Base-by-base conservation (phyloP, 169 alveolate species). In the Cryptosporidium bovis region DNA sequence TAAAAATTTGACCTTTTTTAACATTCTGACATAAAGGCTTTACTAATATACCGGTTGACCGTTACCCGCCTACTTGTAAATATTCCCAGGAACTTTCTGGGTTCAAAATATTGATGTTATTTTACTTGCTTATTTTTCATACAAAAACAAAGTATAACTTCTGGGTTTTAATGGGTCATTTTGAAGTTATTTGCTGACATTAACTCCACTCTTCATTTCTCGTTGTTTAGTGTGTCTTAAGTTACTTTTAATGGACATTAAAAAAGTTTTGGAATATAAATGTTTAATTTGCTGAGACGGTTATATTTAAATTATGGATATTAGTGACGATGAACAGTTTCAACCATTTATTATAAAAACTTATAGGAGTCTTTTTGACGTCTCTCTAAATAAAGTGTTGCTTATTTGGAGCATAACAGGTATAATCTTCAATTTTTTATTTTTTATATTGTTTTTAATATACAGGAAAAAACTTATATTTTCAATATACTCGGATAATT, bases 351-450 rank as follows among this genome's bases (percentile, higher is more conserved):
- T 77, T 7, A 20, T 56, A 7, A 58, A 64, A 15, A 77, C 87
- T 5, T 60, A 77, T 15, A 77, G 48, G 5, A 62, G 77, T 40
- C 56, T 46, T 31, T 40, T 34, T 46, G 58, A 62, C 18, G 8
- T 77, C 34, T 77, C 87, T 20, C 64, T 77, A 20, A 71, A 71
- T 34, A 60, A 31, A 36, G 24, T 62, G 10, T 50, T 77, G 10
- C 60, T 40, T 12, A 77, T 77, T 13, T 77, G 87, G 87, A 60
- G 77, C 40, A 77, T 62, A 58, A 27, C 64, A 24, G 24, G 77
- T 16, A 60, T 77, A 0, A 24, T 60, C 4, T 77, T 60, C 18
- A 60, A 27, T 27, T 20, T 77, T 13, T 44, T 77, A 44, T 56
- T 77, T 77, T 62, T 58, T 27, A 29, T 53, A 15, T 20, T 60